Evolutionary conservation across 2,329 filamentous ascomycete species (phyloP).

Genomic region (Colletotrichum sp.): DNA sequence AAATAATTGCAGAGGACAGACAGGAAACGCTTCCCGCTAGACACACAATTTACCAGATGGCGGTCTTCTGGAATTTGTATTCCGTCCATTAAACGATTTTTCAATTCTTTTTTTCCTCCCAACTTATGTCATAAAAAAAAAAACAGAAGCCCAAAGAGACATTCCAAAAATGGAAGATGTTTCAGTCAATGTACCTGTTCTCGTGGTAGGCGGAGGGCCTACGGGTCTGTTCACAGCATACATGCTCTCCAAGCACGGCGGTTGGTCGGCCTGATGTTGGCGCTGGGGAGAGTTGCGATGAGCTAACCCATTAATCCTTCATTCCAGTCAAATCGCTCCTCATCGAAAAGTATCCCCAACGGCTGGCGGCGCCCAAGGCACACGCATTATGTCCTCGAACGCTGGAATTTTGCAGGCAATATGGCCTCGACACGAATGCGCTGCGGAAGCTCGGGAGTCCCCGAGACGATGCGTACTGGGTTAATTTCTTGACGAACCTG

Average conservation of each 20-base stretch:
- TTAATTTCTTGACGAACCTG: slow-evolving; percentile 19
- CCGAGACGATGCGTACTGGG: slow-evolving; percentile 16
- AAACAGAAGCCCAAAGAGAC: background rate
- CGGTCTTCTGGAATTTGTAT: background rate
- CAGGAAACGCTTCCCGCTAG: too few relatives aligned
- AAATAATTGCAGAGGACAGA: background rate
- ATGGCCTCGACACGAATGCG: slow-evolving; percentile 7
- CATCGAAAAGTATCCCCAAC: slow-evolving; percentile 33
- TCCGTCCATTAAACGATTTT: background rate
- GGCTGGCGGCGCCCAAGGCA: slow-evolving; percentile 30
- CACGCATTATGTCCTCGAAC: slow-evolving; percentile 18
- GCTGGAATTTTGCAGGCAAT: slow-evolving; percentile 21
- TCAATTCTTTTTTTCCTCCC: background rate
- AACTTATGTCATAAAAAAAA: background rate
- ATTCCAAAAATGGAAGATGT: background rate
- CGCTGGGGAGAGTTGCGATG: slow-evolving; percentile 23
- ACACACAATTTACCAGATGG: background rate
- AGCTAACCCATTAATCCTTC: background rate
- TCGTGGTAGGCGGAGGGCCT: slow-evolving; percentile 40
- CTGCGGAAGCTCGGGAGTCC: slow-evolving; percentile 5
- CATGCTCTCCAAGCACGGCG: slow-evolving; percentile 28
- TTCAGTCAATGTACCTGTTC: slow-evolving; percentile 31
- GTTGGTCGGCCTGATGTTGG: background rate
- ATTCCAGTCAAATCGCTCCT: slow-evolving; percentile 29
- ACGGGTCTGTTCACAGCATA: slow-evolving; percentile 38